These are phyloP conservation scores for Fagopyrum tataricum DNA, from an alignment of 148 eudicot species.

Conservation along the genomic window DNA sequence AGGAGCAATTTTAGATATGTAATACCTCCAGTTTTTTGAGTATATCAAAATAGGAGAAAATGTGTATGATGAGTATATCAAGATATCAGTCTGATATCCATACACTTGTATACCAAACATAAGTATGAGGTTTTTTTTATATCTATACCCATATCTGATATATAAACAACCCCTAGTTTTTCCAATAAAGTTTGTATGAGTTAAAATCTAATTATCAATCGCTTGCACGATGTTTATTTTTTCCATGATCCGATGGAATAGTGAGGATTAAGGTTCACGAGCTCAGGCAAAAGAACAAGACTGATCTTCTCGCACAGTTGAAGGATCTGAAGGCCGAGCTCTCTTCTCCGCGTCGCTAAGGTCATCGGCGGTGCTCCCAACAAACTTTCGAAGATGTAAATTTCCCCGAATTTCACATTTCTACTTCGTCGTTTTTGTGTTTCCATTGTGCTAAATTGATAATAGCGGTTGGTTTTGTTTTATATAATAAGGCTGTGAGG, in stretches of 20 bases:
- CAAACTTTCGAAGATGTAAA: constrained; percentile 66
- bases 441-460: background rate
- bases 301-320: constrained; percentile 37
- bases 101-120: no score
- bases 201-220: background rate
- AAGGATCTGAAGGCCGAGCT: constrained; percentile 63
- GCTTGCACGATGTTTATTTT: background rate
- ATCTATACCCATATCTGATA: no score
- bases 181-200: background rate
- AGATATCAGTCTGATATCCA: no score
- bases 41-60: no score
- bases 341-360: constrained; percentile 58
- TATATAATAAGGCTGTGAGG: background rate
- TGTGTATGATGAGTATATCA: no score
- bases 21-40: no score
- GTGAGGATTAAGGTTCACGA: constrained; percentile 43
- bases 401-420: background rate
- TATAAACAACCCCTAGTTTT: background rate
- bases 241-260: background rate
- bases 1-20: no score
- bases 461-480: background rate
- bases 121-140: no score
- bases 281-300: constrained; percentile 35
- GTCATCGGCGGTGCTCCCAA: constrained; percentile 72
- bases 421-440: background rate